Evolutionary conservation across 1,139 yeast species (phyloP).

Genomic region (Nadsonia starkeyi-henricii): DNA sequence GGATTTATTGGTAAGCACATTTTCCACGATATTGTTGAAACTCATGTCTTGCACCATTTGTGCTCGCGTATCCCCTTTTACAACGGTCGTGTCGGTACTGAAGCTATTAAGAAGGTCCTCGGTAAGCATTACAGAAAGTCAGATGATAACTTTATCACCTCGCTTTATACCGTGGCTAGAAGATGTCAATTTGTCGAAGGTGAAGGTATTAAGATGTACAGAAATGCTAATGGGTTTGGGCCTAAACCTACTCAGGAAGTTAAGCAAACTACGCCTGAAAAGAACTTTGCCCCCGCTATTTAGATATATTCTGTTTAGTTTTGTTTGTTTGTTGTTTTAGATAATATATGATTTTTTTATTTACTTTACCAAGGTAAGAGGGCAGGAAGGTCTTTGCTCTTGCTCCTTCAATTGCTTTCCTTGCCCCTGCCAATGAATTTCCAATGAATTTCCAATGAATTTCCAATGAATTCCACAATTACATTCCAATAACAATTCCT

Average conservation of each 20-base stretch:
- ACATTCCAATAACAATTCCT: no score
- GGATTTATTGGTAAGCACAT: conserved; percentile 69
- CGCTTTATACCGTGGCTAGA: conserved; percentile 60
- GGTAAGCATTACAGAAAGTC: conserved; percentile 61
- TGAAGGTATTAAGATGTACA: conserved; percentile 63
- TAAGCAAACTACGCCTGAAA: neutral
- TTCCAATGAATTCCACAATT: no score
- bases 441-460: no score
- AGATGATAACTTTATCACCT: conserved; percentile 58
- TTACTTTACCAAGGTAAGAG: no score
- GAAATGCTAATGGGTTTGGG: conserved; percentile 52
- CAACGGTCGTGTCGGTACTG: conserved; percentile 70
- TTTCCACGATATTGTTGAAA: conserved; percentile 82
- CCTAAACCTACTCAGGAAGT: neutral
- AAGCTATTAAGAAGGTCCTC: conserved; percentile 66
- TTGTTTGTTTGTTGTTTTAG: no score
- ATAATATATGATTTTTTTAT: no score
- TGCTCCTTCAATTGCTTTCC: no score
- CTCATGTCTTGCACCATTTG: conserved; percentile 79
- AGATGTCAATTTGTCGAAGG: conserved; percentile 77
- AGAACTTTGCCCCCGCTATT: neutral
- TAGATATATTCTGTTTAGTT: neutral
- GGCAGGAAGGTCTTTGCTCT: no score
- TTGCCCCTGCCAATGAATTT: no score
- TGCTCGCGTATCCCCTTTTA: conserved; percentile 78